Conservation (phyloP, 2,329 filamentous ascomycete genomes). For the Colletotrichum sp. region DNA sequence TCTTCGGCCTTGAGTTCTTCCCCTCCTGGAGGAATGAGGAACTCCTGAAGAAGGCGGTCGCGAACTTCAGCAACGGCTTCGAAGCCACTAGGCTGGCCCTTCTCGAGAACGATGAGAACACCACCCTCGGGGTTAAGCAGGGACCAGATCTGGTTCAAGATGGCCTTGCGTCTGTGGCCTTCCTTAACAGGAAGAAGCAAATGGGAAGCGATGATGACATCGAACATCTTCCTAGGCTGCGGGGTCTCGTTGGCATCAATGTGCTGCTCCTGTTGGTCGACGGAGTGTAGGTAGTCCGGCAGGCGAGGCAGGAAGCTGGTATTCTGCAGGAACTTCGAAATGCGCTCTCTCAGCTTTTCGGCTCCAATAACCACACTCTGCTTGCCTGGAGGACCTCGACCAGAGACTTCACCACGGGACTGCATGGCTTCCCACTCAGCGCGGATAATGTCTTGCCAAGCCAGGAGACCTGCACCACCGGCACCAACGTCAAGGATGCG, state of each 20-base stretch:
- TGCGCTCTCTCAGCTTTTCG: constrained; percentile 74
- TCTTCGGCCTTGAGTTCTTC: constrained; percentile 45
- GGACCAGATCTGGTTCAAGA: constrained; percentile 89
- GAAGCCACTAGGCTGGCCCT: constrained; percentile 89
- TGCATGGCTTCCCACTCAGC: constrained; percentile 81
- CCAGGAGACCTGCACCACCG: constrained; percentile 74
- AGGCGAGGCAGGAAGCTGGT: constrained; percentile 91
- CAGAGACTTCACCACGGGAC: constrained; percentile 45
- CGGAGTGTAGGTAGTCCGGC: constrained; percentile 81
- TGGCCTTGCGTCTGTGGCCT: constrained; percentile 76
- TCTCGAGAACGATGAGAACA: constrained; percentile 86
- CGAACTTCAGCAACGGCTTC: constrained; percentile 89
- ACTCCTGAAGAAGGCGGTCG: constrained; percentile 76
- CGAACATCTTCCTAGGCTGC: constrained; percentile 77
- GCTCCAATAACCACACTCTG: constrained; percentile 83
- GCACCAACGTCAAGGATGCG: constrained; percentile 77
- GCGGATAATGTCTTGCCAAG: constrained; percentile 78
- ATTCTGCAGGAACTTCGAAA: constrained; percentile 80
- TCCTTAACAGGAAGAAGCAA: constrained; percentile 78
- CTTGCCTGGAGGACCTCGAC: constrained; percentile 65
- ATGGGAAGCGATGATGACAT: constrained; percentile 90
- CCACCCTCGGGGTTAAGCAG: constrained; percentile 85
- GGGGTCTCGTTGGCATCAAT: constrained; percentile 62
- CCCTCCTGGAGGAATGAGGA: constrained; percentile 66
- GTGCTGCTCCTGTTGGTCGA: constrained; percentile 61